Percentiles rank a stretch among this genome's conserved stretches.
These are phyloP conservation scores for Gentiana straminea DNA, from an alignment of 257 asterid genomes.

Conservation along the genomic window DNA sequence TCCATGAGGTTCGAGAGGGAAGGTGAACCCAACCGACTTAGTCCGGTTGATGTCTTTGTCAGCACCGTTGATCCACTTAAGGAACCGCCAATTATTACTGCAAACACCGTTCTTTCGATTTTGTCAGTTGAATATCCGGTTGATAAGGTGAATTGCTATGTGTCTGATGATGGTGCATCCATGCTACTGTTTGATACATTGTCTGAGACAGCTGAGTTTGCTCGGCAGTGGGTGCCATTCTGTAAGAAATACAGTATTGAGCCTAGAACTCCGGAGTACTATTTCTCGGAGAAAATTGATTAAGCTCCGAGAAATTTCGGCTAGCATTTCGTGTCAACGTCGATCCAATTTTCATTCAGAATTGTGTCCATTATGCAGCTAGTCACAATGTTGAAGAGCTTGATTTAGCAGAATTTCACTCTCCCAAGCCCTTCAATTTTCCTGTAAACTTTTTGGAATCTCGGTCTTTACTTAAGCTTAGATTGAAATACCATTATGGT, in stretches of 20 bases:
- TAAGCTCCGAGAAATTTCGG: constrained; percentile 27
- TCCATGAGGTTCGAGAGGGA: constrained; percentile 65
- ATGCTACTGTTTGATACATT: constrained; percentile 72
- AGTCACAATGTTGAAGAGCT: constrained; percentile 13
- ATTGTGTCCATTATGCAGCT: constrained; percentile 17
- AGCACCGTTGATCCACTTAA: constrained; percentile 75
- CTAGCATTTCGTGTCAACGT: neutral
- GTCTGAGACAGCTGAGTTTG: constrained; percentile 71
- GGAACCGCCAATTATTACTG: constrained; percentile 82
- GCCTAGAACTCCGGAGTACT: constrained; percentile 79
- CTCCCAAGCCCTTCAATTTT: constrained; percentile 5
- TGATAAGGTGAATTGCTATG: constrained; percentile 71
- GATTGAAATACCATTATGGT: neutral
- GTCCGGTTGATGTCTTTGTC: constrained; percentile 60
- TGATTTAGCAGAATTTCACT: constrained; percentile 2
- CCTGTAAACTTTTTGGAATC: constrained; percentile 5
- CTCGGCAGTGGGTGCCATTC: constrained; percentile 86
- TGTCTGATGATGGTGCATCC: constrained; percentile 88
- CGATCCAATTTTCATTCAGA: constrained; percentile 2
- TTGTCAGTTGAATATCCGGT: constrained; percentile 72
- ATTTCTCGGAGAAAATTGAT: constrained; percentile 72
- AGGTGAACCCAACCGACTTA: constrained; percentile 41
- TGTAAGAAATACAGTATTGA: constrained; percentile 64
- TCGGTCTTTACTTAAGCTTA: constrained; percentile 8
- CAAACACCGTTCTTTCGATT: constrained; percentile 72